These are phyloP conservation scores for Epichloe gansuensis DNA, from an alignment of 2,329 filamentous ascomycete genomes.

Conservation along the genomic window DNA sequence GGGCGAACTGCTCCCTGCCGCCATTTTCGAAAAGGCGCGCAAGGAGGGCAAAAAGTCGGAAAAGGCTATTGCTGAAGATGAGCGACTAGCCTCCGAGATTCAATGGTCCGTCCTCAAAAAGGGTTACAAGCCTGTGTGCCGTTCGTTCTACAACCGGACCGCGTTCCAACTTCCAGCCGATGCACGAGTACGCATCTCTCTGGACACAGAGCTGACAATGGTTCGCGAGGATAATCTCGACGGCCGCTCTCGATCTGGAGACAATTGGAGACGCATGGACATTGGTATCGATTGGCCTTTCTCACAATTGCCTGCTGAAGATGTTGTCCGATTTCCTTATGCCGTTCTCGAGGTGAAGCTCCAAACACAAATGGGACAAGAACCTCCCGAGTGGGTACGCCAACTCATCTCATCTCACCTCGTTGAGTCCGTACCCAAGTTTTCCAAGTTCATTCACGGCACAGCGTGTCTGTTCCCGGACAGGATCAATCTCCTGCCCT, in stretches of 20 bases:
- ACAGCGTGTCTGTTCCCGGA: slow-evolving; percentile 77
- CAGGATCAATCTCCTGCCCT: slow-evolving; percentile 81
- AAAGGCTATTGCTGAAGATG: slow-evolving; percentile 82
- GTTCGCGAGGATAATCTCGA: slow-evolving; percentile 90
- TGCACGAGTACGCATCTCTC: slow-evolving; percentile 87
- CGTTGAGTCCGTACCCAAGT: slow-evolving; percentile 97
- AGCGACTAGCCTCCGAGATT: slow-evolving; percentile 79
- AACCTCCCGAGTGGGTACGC: slow-evolving; percentile 92
- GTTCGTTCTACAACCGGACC: slow-evolving; percentile 96
- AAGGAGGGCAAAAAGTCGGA: slow-evolving; percentile 90
- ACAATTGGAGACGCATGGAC: slow-evolving; percentile 95
- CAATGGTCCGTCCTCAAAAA: slow-evolving; percentile 88
- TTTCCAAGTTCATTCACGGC: slow-evolving; percentile 98
- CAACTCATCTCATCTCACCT: slow-evolving; percentile 87
- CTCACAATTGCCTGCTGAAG: slow-evolving; percentile 70
- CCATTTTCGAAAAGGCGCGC: slow-evolving; percentile 92
- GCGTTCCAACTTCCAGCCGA: slow-evolving; percentile 96
- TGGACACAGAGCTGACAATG: slow-evolving; percentile 95
- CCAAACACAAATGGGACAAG: slow-evolving; percentile 89
- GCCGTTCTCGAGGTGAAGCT: slow-evolving; percentile 95
- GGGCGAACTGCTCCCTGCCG: slow-evolving; percentile 73
- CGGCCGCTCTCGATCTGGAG: slow-evolving; percentile 59
- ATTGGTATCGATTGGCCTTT: slow-evolving; percentile 96
- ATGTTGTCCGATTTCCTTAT: slow-evolving; percentile 88
- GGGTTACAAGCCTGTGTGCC: slow-evolving; percentile 76